Percentiles rank a stretch among this genome's conserved stretches.
Conservation (phyloP, 2,329 filamentous ascomycete genomes). For the Mycosphaerella sp. region DNA sequence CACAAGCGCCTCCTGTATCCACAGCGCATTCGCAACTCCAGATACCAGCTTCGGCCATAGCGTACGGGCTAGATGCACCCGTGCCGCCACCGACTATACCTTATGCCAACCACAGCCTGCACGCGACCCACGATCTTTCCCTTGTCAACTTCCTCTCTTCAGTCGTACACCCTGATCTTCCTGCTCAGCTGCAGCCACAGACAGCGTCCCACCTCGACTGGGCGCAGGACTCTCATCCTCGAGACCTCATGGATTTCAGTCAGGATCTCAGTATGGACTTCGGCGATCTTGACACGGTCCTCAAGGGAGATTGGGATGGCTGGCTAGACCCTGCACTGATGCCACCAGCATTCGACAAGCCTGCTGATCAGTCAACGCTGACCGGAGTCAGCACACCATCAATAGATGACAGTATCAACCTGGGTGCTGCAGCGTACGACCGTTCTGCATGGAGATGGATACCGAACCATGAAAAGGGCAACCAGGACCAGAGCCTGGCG, state of each 20-base stretch:
- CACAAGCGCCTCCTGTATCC: background rate
- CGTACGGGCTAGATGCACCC: background rate
- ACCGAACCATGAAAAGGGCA: slow-evolving; percentile 16
- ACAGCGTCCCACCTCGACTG: slow-evolving; percentile 9
- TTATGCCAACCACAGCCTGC: background rate
- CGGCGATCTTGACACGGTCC: slow-evolving; percentile 18
- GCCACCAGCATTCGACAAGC: slow-evolving; percentile 6
- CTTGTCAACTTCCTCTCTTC: slow-evolving; percentile 17
- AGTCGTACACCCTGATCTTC: slow-evolving; percentile 14
- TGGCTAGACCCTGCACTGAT: slow-evolving; percentile 19
- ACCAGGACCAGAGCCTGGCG: slow-evolving; percentile 16
- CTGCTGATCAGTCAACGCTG: slow-evolving; percentile 1
- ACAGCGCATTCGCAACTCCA: background rate
- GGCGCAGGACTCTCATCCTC: slow-evolving; percentile 17
- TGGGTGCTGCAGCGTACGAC: slow-evolving; percentile 18
- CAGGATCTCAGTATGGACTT: slow-evolving; percentile 22
- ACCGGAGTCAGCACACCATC: slow-evolving; percentile 16
- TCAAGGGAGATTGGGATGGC: slow-evolving; percentile 16
- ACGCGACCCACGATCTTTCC: slow-evolving; percentile 13
- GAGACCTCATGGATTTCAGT: slow-evolving; percentile 23
- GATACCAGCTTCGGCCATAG: background rate
- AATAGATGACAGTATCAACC: slow-evolving; percentile 22
- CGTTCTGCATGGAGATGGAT: slow-evolving; percentile 21
- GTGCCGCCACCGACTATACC: slow-evolving; percentile 1
- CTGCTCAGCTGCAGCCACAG: background rate